Conservation (phyloP, 2,329 filamentous ascomycete genomes). For the Botrytis sinoallii region DNA sequence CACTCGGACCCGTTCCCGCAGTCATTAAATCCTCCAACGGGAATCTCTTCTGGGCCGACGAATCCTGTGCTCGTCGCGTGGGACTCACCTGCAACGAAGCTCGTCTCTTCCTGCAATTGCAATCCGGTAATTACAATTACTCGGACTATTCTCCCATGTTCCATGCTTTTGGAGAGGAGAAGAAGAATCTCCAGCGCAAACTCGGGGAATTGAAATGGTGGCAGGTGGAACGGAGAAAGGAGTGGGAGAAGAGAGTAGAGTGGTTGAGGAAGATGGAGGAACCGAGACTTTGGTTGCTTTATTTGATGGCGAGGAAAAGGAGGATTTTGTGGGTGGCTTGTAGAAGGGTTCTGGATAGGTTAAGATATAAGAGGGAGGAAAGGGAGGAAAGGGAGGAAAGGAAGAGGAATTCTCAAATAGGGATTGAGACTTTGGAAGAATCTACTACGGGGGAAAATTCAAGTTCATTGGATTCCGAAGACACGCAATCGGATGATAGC, state of each 20-base stretch:
- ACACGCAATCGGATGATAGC: background rate
- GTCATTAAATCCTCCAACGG: slow-evolving; percentile 31
- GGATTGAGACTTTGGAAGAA: background rate
- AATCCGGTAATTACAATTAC: slow-evolving; percentile 28
- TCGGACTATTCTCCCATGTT: slow-evolving; percentile 30
- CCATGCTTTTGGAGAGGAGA: slow-evolving; percentile 27
- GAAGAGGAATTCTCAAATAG: slow-evolving; percentile 21
- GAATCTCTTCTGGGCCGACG: slow-evolving; percentile 32
- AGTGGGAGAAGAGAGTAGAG: slow-evolving; percentile 28
- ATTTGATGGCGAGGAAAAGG: slow-evolving; percentile 29
- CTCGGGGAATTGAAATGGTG: slow-evolving; percentile 26
- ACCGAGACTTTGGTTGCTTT: slow-evolving; percentile 28
- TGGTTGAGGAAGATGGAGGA: slow-evolving; percentile 31
- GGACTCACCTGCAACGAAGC: slow-evolving; percentile 30
- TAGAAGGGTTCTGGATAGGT: slow-evolving; percentile 18
- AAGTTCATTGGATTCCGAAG: background rate
- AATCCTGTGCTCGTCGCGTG: slow-evolving; percentile 28
- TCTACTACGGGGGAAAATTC: background rate
- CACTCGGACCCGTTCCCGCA: slow-evolving; percentile 23
- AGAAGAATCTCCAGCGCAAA: slow-evolving; percentile 22
- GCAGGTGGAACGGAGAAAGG: slow-evolving; percentile 21
- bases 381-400: background rate
- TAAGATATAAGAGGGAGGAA: slow-evolving; percentile 24
- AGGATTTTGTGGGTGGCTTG: slow-evolving; percentile 27
- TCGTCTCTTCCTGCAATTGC: slow-evolving; percentile 26